phyloP scores from a whole-genome alignment of 2,329 filamentous ascomycete genomes.

The Trichoderma koningiopsis region DNA sequence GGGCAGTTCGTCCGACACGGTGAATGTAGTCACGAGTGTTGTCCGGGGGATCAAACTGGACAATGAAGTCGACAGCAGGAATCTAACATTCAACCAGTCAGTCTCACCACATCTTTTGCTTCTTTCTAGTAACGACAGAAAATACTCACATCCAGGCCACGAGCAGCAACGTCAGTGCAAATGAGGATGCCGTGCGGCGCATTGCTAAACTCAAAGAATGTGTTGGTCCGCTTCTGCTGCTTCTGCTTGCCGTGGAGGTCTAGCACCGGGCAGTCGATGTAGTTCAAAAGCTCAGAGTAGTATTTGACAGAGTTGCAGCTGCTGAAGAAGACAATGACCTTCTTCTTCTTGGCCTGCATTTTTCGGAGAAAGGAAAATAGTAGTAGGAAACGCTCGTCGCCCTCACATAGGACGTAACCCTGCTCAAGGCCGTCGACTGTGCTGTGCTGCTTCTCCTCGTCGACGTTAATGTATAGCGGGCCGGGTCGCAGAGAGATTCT shows the following conservation, averaged over 20 bases:
- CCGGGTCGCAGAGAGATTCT: slow-evolving; percentile 89
- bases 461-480: slow-evolving; percentile 95
- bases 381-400: slow-evolving; percentile 89
- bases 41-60: slow-evolving; percentile 94
- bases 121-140: not conserved
- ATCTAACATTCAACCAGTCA: slow-evolving; percentile 54
- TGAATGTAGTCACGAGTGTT: slow-evolving; percentile 92
- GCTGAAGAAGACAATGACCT: slow-evolving; percentile 96
- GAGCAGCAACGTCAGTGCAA: slow-evolving; percentile 93
- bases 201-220: slow-evolving; percentile 90
- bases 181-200: slow-evolving; percentile 83
- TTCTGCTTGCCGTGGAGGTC: slow-evolving; percentile 95
- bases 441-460: slow-evolving; percentile 83
- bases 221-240: slow-evolving; percentile 98
- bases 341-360: slow-evolving; percentile 78
- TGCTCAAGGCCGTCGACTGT: slow-evolving; percentile 95
- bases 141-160: slow-evolving; percentile 77
- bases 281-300: slow-evolving; percentile 92
- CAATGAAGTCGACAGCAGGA: slow-evolving; percentile 92
- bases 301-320: slow-evolving; percentile 95
- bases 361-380: slow-evolving; percentile 93
- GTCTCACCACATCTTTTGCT: not conserved
- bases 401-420: slow-evolving; percentile 91
- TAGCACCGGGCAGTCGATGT: slow-evolving; percentile 89
- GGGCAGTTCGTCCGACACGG: slow-evolving; percentile 90